Conservation (phyloP, 345 rosid genomes). For the Garcia nutans region DNA sequence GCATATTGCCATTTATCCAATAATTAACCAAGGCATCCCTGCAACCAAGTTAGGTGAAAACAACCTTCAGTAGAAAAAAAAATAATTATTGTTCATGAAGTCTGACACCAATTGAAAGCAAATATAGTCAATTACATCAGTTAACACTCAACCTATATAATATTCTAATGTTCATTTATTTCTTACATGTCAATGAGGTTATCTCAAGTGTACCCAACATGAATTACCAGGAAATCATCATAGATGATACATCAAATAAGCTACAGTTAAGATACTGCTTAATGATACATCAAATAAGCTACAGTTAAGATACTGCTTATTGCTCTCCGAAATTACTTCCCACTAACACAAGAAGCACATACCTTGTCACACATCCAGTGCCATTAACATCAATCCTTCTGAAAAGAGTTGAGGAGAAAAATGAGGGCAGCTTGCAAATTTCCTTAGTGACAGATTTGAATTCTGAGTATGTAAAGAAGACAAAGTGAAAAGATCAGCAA, state of each 20-base stretch:
- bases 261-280: background rate
- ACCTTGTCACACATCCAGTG: slow-evolving; percentile 73
- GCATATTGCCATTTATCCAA: slow-evolving; percentile 74
- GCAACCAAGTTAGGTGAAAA: slow-evolving; percentile 26
- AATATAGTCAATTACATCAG: background rate
- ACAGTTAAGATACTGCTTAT: background rate
- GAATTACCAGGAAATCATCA: background rate
- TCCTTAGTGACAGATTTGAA: slow-evolving; percentile 78
- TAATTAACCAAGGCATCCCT: slow-evolving; percentile 85
- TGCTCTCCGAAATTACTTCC: background rate
- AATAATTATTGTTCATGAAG: background rate
- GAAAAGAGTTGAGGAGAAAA: slow-evolving; percentile 73
- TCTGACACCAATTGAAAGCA: background rate
- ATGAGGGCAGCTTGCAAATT: slow-evolving; percentile 90
- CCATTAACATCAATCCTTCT: slow-evolving; percentile 62
- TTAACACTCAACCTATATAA: background rate
- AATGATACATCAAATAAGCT: too few species aligned
- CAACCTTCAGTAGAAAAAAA: background rate
- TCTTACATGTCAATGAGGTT: too few species aligned
- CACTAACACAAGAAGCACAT: slow-evolving; percentile 22
- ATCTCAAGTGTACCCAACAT: background rate
- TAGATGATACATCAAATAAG: background rate
- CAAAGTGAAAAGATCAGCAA: slow-evolving; percentile 6
- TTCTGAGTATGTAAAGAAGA: slow-evolving; percentile 47
- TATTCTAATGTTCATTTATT: background rate